A percentile compares a stretch with the other conserved stretches of the same genome.
These are phyloP conservation scores for Termitomyces sp. DNA, from an alignment of 768 basidiomycete genomes.

Conservation along the genomic window DNA sequence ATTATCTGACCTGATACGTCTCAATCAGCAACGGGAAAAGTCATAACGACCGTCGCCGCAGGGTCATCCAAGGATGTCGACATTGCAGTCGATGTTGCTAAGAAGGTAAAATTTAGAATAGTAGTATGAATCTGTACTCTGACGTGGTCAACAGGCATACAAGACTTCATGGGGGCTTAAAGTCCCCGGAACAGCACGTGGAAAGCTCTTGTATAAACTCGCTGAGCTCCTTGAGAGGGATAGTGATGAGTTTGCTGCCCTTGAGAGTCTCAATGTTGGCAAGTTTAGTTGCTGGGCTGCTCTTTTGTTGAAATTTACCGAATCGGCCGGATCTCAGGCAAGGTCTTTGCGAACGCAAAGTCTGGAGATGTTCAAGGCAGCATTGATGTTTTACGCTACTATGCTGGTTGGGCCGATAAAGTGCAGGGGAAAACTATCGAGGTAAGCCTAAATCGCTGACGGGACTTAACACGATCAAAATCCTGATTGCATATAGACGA, in stretches of 20 bases:
- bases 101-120: conserved; percentile 25
- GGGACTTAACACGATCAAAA: too few species aligned
- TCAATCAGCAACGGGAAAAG: conserved; percentile 49
- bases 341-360: conserved; percentile 44
- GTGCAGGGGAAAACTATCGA: conserved; percentile 67
- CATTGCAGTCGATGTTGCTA: conserved; percentile 52
- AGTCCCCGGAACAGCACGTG: conserved; percentile 31
- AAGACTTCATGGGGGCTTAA: conserved; percentile 66
- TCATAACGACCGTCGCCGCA: conserved; percentile 45
- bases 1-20: conserved; percentile 5
- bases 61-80: conserved; percentile 62
- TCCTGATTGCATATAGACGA: conserved; percentile 13
- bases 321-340: conserved; percentile 29
- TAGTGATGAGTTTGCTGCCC: conserved; percentile 23
- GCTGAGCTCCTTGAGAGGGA: conserved; percentile 24
- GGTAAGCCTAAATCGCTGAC: conserved; percentile 4
- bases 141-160: conserved; percentile 21
- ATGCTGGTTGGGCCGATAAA: conserved; percentile 87
- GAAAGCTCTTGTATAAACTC: conserved; percentile 24
- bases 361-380: conserved; percentile 40
- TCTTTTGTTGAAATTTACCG: neutral
- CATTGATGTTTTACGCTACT: conserved; percentile 58
- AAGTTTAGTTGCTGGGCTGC: conserved; percentile 3
- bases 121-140: neutral
- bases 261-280: conserved; percentile 21